Percentiles rank a stretch among this genome's conserved stretches.
Conservation (phyloP, 2,329 filamentous ascomycete species). For the Rhytidhysteron rufulum region DNA sequence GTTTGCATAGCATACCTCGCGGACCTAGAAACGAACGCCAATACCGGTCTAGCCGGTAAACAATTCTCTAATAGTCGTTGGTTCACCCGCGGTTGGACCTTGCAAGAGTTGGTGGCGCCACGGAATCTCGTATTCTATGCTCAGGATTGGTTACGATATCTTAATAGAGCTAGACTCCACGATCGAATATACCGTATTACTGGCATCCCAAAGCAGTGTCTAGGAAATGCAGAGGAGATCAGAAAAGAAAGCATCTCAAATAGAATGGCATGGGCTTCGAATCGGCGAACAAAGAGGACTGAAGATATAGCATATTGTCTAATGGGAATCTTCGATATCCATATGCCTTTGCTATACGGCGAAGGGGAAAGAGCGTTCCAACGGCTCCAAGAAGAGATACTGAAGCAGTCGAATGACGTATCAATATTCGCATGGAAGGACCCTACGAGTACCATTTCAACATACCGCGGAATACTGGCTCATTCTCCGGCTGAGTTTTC, state of each 20-base stretch:
- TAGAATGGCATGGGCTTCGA: not conserved
- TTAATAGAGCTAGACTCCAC: not conserved
- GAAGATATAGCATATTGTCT: slow-evolving; percentile 23
- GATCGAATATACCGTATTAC: not conserved
- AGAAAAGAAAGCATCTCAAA: not conserved
- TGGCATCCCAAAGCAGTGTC: not conserved
- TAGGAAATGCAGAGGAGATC: not conserved
- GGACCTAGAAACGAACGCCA: not conserved
- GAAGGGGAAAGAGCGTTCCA: slow-evolving; percentile 9
- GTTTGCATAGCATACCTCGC: not conserved
- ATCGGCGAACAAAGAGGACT: slow-evolving; percentile 3
- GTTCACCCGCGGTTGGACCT: slow-evolving; percentile 6
- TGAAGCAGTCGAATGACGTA: not conserved
- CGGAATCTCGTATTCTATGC: not conserved
- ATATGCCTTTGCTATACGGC: slow-evolving; percentile 18
- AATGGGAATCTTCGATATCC: slow-evolving; percentile 18
- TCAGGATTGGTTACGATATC: not conserved
- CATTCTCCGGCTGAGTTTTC: too few relatives aligned
- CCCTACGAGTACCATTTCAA: too few relatives aligned
- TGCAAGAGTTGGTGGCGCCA: slow-evolving; percentile 4
- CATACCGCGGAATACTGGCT: too few relatives aligned
- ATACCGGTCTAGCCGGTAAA: not conserved
- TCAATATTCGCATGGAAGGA: slow-evolving; percentile 2
- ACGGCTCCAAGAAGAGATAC: slow-evolving; percentile 8
- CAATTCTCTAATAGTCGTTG: not conserved